A percentile compares a stretch with the other conserved stretches of the same genome.
Conservation (phyloP, 1,139 yeast genomes). For the Geotrichum bryndzae region DNA sequence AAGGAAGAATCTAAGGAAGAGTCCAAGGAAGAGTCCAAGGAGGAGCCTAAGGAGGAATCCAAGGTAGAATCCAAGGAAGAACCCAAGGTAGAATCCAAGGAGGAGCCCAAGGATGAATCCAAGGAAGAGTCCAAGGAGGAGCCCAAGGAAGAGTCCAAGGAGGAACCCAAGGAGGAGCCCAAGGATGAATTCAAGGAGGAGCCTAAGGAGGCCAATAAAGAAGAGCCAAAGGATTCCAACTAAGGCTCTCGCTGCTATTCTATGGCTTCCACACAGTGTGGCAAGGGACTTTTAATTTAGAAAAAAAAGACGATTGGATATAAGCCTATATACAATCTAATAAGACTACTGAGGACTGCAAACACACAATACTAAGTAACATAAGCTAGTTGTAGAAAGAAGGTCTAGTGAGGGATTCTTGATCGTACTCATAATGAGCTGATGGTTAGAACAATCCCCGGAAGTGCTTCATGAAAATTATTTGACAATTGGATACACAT, state of each 20-base stretch:
- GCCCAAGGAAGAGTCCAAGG: conserved; percentile 15
- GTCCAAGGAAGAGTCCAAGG: conserved; percentile 5
- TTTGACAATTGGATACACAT: no score
- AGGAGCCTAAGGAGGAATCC: conserved; percentile 14
- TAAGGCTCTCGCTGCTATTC: background rate
- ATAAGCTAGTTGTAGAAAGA: no score
- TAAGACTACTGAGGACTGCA: no score
- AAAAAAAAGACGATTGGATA: no score
- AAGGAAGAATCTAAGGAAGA: conserved; percentile 15
- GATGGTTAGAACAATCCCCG: no score
- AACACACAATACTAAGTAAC: no score
- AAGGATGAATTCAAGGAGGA: conserved; percentile 15
- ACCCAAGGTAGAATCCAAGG: conserved; percentile 15
- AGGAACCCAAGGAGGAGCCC: conserved; percentile 16
- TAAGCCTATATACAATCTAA: no score
- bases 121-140: conserved; percentile 14
- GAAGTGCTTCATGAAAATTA: no score
- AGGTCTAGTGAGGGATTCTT: no score
- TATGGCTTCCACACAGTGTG: background rate
- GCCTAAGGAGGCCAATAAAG: conserved; percentile 9
- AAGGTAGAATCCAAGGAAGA: conserved; percentile 15
- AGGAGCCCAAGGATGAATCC: background rate
- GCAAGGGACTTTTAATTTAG: no score
- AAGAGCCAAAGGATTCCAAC: background rate
- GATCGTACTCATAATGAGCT: no score